phyloP scores from a whole-genome alignment of 495 filamentous ascomycete genomes.

The Xylaria nigripes region DNA sequence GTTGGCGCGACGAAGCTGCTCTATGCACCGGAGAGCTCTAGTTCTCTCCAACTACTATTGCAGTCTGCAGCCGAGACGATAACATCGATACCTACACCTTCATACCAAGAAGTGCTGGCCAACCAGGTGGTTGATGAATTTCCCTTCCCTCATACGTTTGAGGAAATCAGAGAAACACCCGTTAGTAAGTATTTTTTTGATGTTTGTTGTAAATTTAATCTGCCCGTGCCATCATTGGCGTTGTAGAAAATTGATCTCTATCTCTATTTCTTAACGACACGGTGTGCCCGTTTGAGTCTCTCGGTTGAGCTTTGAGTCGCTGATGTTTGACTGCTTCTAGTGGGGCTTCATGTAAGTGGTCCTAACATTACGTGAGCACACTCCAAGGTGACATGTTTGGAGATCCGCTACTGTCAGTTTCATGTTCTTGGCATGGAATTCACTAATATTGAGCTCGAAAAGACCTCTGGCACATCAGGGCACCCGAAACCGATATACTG shows the following conservation, averaged over 20 bases:
- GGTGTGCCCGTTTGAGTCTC: not conserved
- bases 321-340: not conserved
- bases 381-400: not conserved
- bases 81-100: conserved; percentile 1
- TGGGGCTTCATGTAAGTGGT: conserved; percentile 6
- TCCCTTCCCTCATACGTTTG: conserved; percentile 18
- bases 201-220: not conserved
- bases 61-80: not conserved
- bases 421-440: not conserved
- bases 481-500: conserved; percentile 26
- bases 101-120: conserved; percentile 11
- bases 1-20: conserved; percentile 4
- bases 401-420: not conserved
- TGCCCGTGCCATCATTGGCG: not conserved
- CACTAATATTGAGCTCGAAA: not conserved
- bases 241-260: not conserved
- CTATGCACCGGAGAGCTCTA: conserved; percentile 3
- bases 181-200: conserved; percentile 7
- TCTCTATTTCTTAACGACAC: not conserved
- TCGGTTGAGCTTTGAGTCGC: not conserved
- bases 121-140: conserved; percentile 18
- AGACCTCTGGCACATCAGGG: conserved; percentile 14
- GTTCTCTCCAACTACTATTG: not conserved
- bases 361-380: not conserved
- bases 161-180: conserved; percentile 15